Base-by-base conservation (phyloP, 2,329 filamentous ascomycete genomes). In the Ustulina deusta region DNA sequence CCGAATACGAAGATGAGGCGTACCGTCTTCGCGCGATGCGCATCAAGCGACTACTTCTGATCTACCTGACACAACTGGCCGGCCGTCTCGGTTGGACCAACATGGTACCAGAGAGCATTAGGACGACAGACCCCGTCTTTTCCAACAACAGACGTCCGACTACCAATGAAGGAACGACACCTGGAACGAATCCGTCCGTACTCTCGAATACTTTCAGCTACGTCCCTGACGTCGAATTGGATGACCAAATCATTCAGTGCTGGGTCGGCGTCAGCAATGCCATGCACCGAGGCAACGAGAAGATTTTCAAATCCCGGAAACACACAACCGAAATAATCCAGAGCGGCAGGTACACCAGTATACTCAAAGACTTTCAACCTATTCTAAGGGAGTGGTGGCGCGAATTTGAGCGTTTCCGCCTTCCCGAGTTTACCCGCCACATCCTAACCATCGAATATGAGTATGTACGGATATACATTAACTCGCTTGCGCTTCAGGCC, bases 391-490 rank as follows among this genome's bases (percentile, higher is more conserved):
- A 92, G 49, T 98, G 95, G 93, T 91, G 89, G 80, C 86, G 85
- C 48, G 91, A 94, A 68, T 94, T 97, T 76, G 91, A 97, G 73
- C 86, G 88, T n/a, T 91, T 93, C 74, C 86, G 88, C 63, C 84
- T 91, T 60, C 89, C 90, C 2, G 86, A 83, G 25, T 91, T 86
- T 70, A 90, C 89, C 71, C 83, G 87, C 34, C 89, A 94, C 77
- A 94, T 98, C 66, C 84, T 99, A 34, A 91, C 89, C 7, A 97
- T 98, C 72, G 96, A 99, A 81, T 97, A 96, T 76, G 93, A 98
- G 76, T 97, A 97, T 77, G 93, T 95, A 29, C 89, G 95, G 75
- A 92, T 97, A 58, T 98, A 98, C 77, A 88, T 97, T 81, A 97
- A 98, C 79, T 97, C 94, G 0, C 85, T 99, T 1, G 94, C 94